These are phyloP conservation scores for Phaeosphaeriaceae sp. DNA, from an alignment of 2,329 filamentous ascomycete genomes.

Conservation along the genomic window DNA sequence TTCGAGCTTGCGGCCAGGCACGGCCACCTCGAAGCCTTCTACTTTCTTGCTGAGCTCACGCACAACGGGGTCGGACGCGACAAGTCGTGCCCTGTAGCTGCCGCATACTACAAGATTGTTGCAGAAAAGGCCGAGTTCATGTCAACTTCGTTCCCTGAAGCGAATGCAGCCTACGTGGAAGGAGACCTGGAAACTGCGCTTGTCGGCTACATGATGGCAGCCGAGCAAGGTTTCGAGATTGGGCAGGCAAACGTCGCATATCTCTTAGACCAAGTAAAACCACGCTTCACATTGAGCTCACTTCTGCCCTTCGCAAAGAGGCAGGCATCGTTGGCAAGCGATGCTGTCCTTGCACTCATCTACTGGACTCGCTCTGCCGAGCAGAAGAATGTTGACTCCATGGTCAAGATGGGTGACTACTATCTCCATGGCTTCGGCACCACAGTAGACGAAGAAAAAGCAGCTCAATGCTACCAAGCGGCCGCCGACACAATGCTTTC, in stretches of 20 bases:
- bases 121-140: conserved; percentile 88
- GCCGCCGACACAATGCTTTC: conserved; percentile 91
- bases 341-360: conserved; percentile 75
- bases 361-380: conserved; percentile 96
- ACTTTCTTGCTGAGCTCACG: conserved; percentile 88
- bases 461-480: conserved; percentile 88
- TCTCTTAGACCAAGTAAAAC: conserved; percentile 72
- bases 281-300: conserved; percentile 60
- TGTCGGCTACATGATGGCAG: conserved; percentile 82
- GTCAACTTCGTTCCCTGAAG: conserved; percentile 81
- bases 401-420: conserved; percentile 99
- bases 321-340: conserved; percentile 59
- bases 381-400: conserved; percentile 89
- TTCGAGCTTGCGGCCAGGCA: conserved; percentile 87
- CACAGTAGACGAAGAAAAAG: conserved; percentile 75
- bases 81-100: conserved; percentile 76
- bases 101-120: conserved; percentile 87
- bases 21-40: conserved; percentile 86
- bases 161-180: conserved; percentile 80
- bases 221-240: conserved; percentile 89
- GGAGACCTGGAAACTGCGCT: conserved; percentile 83
- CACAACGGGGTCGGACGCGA: conserved; percentile 82
- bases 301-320: conserved; percentile 56
- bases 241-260: conserved; percentile 91
- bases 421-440: conserved; percentile 85